Evolutionary conservation across 371 early-diverging fungal species (phyloP).

Genomic region (Mucor lusitanicus): DNA sequence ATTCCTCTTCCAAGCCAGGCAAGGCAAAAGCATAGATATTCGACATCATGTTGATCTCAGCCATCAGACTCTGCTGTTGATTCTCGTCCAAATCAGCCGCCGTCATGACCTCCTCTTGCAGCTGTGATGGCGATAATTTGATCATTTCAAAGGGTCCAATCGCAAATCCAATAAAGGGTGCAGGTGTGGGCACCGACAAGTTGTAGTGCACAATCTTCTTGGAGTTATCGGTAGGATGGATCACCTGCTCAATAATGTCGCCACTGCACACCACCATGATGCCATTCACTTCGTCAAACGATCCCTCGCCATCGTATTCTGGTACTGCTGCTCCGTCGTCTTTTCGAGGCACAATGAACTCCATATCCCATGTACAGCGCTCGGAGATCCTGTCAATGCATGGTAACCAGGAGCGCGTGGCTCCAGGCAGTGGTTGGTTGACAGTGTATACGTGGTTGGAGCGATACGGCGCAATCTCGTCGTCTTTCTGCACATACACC

Average conservation of each 20-base stretch:
- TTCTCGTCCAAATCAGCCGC: constrained; percentile 53
- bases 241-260: constrained; percentile 69
- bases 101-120: constrained; percentile 47
- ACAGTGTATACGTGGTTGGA: constrained; percentile 77
- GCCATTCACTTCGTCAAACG: constrained; percentile 51
- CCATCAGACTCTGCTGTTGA: constrained; percentile 48
- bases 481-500: constrained; percentile 62
- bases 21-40: constrained; percentile 71
- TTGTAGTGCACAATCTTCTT: constrained; percentile 67
- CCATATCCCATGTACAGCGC: constrained; percentile 86
- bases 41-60: constrained; percentile 56
- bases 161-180: constrained; percentile 76
- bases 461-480: constrained; percentile 57
- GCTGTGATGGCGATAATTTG: constrained; percentile 45
- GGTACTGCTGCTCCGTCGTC: constrained; percentile 23
- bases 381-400: constrained; percentile 80
- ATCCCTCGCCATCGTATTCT: constrained; percentile 50
- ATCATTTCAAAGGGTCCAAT: constrained; percentile 72
- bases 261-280: constrained; percentile 78
- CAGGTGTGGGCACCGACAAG: constrained; percentile 64
- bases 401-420: constrained; percentile 87
- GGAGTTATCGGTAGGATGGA: constrained; percentile 60
- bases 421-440: constrained; percentile 75
- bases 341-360: constrained; percentile 72
- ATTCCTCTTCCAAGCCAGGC: constrained; percentile 58